Conservation (phyloP, 805 yeast genomes). For the Clavispora santaluciae region DNA sequence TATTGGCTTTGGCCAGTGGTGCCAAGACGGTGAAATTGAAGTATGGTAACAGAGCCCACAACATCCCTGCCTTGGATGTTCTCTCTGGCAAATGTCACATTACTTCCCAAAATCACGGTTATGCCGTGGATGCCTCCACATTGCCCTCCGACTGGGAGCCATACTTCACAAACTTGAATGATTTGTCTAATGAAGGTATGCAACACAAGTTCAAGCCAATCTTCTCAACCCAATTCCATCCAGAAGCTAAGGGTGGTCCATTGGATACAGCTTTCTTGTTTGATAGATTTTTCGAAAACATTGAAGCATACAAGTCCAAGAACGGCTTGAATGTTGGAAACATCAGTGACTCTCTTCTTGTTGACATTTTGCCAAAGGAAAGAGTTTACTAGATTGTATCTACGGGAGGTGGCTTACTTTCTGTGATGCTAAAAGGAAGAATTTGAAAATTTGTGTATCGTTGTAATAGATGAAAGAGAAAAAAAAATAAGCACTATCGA, state of each 20-base stretch:
- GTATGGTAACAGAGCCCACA: constrained; percentile 98
- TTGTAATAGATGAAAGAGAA: neutral
- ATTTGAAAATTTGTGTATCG: neutral
- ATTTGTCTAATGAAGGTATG: constrained; percentile 97
- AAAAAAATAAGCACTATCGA: neutral
- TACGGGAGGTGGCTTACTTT: neutral
- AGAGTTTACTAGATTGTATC: constrained; percentile 43
- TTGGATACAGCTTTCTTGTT: constrained; percentile 86
- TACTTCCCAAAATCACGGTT: constrained; percentile 98
- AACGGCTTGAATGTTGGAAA: constrained; percentile 40
- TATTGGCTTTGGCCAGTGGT: constrained; percentile 91
- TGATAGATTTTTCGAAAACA: constrained; percentile 78
- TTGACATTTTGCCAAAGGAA: constrained; percentile 60
- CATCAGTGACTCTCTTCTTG: constrained; percentile 46
- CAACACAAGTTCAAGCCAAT: constrained; percentile 82
- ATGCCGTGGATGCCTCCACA: constrained; percentile 84
- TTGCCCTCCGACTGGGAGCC: constrained; percentile 68
- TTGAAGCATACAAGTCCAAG: constrained; percentile 45
- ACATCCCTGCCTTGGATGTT: constrained; percentile 91
- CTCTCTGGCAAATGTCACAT: constrained; percentile 92
- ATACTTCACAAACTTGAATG: constrained; percentile 89
- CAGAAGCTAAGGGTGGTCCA: constrained; percentile 99
- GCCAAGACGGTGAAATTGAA: constrained; percentile 89
- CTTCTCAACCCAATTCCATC: constrained; percentile 97
- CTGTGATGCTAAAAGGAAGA: neutral